Evolutionary conservation across 257 asterid species (phyloP), one percentile per base, ranked within the genome.

Genomic region (Schizonepeta tenuifolia): DNA sequence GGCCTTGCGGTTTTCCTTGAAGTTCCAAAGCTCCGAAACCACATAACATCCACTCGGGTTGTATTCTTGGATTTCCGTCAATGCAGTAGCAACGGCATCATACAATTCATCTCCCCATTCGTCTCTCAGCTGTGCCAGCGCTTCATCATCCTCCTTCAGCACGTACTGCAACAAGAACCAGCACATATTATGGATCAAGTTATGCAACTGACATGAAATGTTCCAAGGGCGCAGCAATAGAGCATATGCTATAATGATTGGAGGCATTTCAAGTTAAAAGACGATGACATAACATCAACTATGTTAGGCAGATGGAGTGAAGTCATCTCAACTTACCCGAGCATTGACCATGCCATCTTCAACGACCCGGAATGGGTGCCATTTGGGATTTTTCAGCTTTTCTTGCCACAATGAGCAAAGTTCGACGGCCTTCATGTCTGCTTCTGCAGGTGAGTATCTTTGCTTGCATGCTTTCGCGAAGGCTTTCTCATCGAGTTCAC

Each of bases 401-500:
- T 85, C 96, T 80, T 93, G 88, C 98, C 98, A 93, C 4, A 75
- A 65, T 33, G 97, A 85, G 74, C 89, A 81, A 12, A 85, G 56
- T 65, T 87, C 84, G 7, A 60, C 15, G 14, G 97, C 87, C 77
- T 83, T 85, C 22, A 72, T 43, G 0, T 87, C 92, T 40, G 84
- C 90, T 49, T 93, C 98, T 47, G 67, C 84, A 2, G 65, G 56
- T 12, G 88, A 51, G 51, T 63, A 90, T 62, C 70, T 86, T 44
- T 75, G 47, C 31, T 79, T 86, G 82, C 95, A 89, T 20, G 76
- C 75, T 5, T 51, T 77, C 77, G 60, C 78, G 64, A 89, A 85
- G 47, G 87, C 62, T 77, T 84, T 82, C 18, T 61, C 73, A 15
- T 93, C 89, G 10, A 93, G 77, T 38, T 89, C 98, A 2, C 96